Base-by-base conservation (phyloP, 83 land plant genomes). In the Isoetes engelmannii region DNA sequence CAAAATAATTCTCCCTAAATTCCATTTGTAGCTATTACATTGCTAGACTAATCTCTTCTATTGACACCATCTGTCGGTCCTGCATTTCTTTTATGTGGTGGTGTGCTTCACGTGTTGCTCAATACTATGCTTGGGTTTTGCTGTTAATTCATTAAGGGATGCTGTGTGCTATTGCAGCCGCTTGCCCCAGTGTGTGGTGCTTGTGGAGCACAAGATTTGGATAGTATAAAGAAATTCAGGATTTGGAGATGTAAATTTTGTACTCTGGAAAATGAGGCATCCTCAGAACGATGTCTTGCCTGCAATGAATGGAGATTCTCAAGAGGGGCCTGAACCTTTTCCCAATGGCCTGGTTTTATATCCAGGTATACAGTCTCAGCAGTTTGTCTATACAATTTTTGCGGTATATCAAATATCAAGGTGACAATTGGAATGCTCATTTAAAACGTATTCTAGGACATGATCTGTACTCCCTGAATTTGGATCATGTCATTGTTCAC, bases 201-300 rank as follows among this genome's bases (percentile, higher is more conserved):
- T 44, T 85, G 89, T 76, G 73, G 73, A 4, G 65, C 72, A 10
- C 68, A 61, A 53, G 72, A 47, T 80, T 45, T 72, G 57, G 55
- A 62, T 6, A 72, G 45, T 8, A 54, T 41, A 47, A 45, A 57
- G 21, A 62, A 63, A 13, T 7, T 43, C 7, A 57, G 70, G 55
- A 28, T 65, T 12, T 94, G 99, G 99, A 72, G 82, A 0, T 94
- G 99, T 64, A 90, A 85, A 70, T 86, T 85, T 60, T 94, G 99
- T 68, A 90, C 96, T 5, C 64, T 88, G 53, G 92, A 88, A 49
- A 94, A 94, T 74, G 65, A 62, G 45, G 76, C 65, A 48, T 70
- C 78, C 53, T 44, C 86, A 20, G 92, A 90, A 5, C 83, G 71
- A 55, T 94, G 99, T 66, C 10, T 12, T 59, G 10, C 28, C 8